phyloP scores from a whole-genome alignment of 495 filamentous ascomycete species.

The Peziza echinospora region DNA sequence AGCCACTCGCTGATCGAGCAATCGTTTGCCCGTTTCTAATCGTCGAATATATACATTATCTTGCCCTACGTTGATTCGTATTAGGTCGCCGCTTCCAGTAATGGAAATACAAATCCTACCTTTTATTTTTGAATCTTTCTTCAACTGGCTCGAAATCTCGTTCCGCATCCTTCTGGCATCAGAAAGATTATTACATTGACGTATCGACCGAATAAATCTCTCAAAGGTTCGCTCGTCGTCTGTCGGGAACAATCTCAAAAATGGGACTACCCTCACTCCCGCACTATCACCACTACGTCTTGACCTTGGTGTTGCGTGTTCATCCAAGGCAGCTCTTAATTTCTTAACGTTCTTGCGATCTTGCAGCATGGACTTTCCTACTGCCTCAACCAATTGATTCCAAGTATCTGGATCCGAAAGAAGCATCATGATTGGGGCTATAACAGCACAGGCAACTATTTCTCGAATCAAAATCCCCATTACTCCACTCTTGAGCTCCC shows the following conservation, averaged over 20 bases:
- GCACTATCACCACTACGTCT: background rate
- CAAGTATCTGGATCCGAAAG: constrained; percentile 82
- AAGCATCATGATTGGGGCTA: constrained; percentile 47
- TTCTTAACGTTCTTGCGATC: constrained; percentile 91
- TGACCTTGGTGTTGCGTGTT: constrained; percentile 58
- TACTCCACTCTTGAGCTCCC: constrained; percentile 51
- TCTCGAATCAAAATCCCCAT: constrained; percentile 66
- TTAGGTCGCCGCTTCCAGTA: too few species aligned
- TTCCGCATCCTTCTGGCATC: constrained; percentile 82
- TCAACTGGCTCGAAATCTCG: constrained; percentile 79
- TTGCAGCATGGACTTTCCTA: constrained; percentile 56
- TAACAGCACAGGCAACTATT: constrained; percentile 56
- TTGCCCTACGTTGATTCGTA: too few species aligned
- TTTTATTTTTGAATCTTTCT: constrained; percentile 56
- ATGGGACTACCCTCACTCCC: constrained; percentile 1
- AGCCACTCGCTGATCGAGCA: constrained; percentile 76
- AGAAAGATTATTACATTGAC: constrained; percentile 76
- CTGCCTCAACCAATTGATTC: constrained; percentile 87
- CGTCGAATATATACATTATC: constrained; percentile 72
- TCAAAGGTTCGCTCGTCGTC: constrained; percentile 89
- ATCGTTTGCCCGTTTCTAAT: constrained; percentile 70
- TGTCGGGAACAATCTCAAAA: constrained; percentile 26
- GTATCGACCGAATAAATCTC: constrained; percentile 72
- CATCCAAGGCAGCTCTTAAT: constrained; percentile 76
- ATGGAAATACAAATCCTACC: too few species aligned